These are phyloP conservation scores for Leptographium galeiforme DNA, from an alignment of 2,329 filamentous ascomycete species.

Conservation along the genomic window DNA sequence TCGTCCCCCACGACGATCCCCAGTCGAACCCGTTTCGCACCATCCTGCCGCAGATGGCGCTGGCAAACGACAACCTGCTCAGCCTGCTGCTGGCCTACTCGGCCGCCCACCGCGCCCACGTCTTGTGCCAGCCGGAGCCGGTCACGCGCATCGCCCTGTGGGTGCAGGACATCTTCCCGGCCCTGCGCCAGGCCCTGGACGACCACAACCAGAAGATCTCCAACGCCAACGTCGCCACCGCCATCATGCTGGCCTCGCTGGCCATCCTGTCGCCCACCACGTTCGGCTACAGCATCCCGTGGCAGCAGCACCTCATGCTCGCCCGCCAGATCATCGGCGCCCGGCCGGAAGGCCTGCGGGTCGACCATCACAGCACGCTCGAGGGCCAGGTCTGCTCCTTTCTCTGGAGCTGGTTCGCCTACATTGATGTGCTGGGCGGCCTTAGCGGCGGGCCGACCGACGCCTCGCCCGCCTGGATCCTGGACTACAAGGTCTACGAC, in stretches of 20 bases:
- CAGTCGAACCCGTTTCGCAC: slow-evolving; percentile 39
- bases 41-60: slow-evolving; percentile 45
- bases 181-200: slow-evolving; percentile 52
- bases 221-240: slow-evolving; percentile 62
- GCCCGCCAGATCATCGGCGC: slow-evolving; percentile 63
- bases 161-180: slow-evolving; percentile 67
- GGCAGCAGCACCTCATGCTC: slow-evolving; percentile 66
- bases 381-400: slow-evolving; percentile 55
- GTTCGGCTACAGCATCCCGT: slow-evolving; percentile 67
- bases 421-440: slow-evolving; percentile 66
- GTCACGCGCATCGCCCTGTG: slow-evolving; percentile 65
- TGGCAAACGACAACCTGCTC: slow-evolving; percentile 56
- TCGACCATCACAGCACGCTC: slow-evolving; percentile 33
- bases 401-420: slow-evolving; percentile 70
- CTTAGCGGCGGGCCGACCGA: slow-evolving; percentile 45
- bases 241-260: slow-evolving; percentile 73
- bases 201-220: slow-evolving; percentile 50
- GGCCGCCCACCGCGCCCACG: slow-evolving; percentile 66
- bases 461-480: slow-evolving; percentile 36
- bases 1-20: slow-evolving; percentile 36
- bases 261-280: slow-evolving; percentile 74
- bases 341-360: slow-evolving; percentile 32
- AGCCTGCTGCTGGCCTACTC: slow-evolving; percentile 70
- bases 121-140: slow-evolving; percentile 62
- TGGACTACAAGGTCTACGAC: slow-evolving; percentile 36